A percentile compares a stretch with the other conserved stretches of the same genome.
Conservation (phyloP, 108 stramenopile species). For the Cyclostephanos tholiformis region DNA sequence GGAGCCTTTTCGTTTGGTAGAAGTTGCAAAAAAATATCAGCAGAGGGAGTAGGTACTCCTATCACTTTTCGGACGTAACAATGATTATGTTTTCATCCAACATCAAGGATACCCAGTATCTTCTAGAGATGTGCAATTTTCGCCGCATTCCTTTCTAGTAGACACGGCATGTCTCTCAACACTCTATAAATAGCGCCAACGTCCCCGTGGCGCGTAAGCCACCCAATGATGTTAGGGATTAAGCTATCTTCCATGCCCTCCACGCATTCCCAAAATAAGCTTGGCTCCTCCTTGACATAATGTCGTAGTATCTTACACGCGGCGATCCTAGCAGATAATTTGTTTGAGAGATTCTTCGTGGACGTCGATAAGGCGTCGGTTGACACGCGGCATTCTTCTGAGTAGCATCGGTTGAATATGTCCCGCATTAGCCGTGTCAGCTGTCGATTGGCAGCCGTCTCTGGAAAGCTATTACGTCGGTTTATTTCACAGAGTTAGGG, state of each 20-base stretch:
- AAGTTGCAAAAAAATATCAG: no score
- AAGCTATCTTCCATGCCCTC: slow-evolving; percentile 31
- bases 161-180: slow-evolving; percentile 33
- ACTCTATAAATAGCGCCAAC: slow-evolving; percentile 31
- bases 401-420: neutral
- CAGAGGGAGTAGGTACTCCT: no score
- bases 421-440: slow-evolving; percentile 12
- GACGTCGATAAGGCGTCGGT: neutral
- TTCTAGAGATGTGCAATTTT: neutral
- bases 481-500: no score
- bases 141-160: slow-evolving; percentile 15
- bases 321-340: slow-evolving; percentile 16
- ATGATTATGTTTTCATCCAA: no score
- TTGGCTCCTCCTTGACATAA: slow-evolving; percentile 27
- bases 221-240: slow-evolving; percentile 27
- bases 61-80: no score
- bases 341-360: neutral
- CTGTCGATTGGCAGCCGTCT: slow-evolving; percentile 30
- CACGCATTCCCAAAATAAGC: slow-evolving; percentile 16
- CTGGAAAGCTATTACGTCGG: slow-evolving; percentile 22
- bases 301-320: slow-evolving; percentile 36
- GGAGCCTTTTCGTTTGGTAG: no score
- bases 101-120: neutral
- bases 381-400: neutral
- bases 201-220: slow-evolving; percentile 28